Evolutionary conservation across 345 rosid species (phyloP).

Genomic region (Raphanus raphanistrum): DNA sequence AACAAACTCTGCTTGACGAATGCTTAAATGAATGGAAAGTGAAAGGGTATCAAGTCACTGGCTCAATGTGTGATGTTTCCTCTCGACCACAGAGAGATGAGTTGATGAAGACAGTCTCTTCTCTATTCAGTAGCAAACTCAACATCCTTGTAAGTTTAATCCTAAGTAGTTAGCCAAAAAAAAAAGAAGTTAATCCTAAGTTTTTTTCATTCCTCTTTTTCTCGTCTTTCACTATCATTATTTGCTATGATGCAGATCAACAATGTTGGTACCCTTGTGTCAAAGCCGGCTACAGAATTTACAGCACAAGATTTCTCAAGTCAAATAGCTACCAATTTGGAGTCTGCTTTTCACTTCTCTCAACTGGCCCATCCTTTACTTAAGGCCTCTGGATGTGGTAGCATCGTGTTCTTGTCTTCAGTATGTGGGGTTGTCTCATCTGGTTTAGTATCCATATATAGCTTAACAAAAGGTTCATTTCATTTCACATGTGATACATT

Average conservation of each 20-base stretch:
- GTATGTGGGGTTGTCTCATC: background rate
- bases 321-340: slow-evolving; percentile 5
- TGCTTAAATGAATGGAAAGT: background rate
- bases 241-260: background rate
- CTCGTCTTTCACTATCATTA: background rate
- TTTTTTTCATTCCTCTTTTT: background rate
- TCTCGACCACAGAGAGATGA: background rate
- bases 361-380: slow-evolving; percentile 21
- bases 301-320: slow-evolving; percentile 15
- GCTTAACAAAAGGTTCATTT: background rate
- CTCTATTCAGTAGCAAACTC: background rate
- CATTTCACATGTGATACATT: background rate
- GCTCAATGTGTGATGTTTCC: background rate
- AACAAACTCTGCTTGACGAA: background rate
- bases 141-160: background rate
- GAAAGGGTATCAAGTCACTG: background rate
- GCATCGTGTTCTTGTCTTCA: background rate
- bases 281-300: background rate
- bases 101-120: background rate
- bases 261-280: background rate
- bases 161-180: no score
- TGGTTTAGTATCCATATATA: background rate
- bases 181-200: no score
- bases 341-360: slow-evolving; percentile 14
- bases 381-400: slow-evolving; percentile 3